phyloP scores from a whole-genome alignment of 73 alveolate genomes.

The Blepharisma stoltei region DNA sequence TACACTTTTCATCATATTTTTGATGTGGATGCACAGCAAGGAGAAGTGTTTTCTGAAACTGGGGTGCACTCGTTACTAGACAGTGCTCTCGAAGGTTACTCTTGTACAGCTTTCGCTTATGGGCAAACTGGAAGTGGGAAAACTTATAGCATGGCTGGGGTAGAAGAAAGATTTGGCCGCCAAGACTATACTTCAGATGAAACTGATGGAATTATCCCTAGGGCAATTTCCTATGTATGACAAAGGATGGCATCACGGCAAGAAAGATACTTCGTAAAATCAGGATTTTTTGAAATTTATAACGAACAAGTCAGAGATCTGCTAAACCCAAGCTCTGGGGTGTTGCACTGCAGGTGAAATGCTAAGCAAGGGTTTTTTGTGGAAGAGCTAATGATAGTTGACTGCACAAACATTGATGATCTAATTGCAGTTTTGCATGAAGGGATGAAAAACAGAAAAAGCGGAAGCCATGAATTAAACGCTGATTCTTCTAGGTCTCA shows the following conservation, averaged over 20 bases:
- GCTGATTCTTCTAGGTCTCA: slow-evolving; percentile 97
- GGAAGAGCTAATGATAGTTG: slow-evolving; percentile 97
- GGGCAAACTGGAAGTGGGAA: slow-evolving; percentile 98
- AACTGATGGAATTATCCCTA: slow-evolving; percentile 89
- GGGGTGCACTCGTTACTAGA: slow-evolving; percentile 69
- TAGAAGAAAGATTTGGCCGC: slow-evolving; percentile 84
- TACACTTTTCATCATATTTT: slow-evolving; percentile 28
- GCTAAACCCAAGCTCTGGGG: slow-evolving; percentile 80
- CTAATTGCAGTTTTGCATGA: slow-evolving; percentile 93
- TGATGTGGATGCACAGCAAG: not conserved
- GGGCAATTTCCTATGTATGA: slow-evolving; percentile 90
- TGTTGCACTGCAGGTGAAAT: slow-evolving; percentile 94
- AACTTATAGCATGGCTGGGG: slow-evolving; percentile 89
- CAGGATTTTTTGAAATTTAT: slow-evolving; percentile 88
- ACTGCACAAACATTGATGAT: slow-evolving; percentile 92
- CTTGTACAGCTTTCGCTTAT: slow-evolving; percentile 96
- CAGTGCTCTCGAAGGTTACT: slow-evolving; percentile 95
- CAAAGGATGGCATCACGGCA: slow-evolving; percentile 70
- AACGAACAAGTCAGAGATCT: slow-evolving; percentile 92
- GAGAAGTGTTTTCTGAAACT: slow-evolving; percentile 19
- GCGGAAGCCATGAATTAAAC: slow-evolving; percentile 96
- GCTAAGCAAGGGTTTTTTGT: slow-evolving; percentile 96
- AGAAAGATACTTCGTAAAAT: slow-evolving; percentile 87
- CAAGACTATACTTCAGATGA: slow-evolving; percentile 85
- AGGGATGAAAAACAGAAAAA: slow-evolving; percentile 97